Evolutionary conservation across 78 protist genomes (phyloP), one percentile per base, ranked within the genome.

Genomic region (Cavenderia fasciculata): DNA sequence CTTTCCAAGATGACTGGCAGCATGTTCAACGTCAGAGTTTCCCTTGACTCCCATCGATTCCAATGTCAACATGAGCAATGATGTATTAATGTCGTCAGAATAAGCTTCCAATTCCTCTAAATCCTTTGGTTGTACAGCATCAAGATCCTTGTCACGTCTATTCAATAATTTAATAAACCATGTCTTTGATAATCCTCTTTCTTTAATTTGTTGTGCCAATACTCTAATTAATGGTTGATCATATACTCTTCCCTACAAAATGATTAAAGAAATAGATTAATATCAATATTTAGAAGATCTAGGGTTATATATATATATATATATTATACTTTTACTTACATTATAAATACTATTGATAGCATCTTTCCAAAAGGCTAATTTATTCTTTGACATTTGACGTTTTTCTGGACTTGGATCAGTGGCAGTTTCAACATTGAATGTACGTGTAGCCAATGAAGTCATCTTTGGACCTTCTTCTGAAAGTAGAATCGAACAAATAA

Each of bases 191-290:
- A 79, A 54, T 66, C 71, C 56, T 69, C 71, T 79, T 40, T 79
- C 88, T 68, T 66, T 79, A 43, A 79, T 79, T 21, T 65, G 40
- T 66, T 79, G 88, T 66, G 88, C 88, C 31, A 79, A 68, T 34
- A 79, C 88, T 66, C 76, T 79, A 40, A 73, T 54, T 40, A 79
- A 66, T 79, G 88, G 88, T 66, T 79, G 88, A 79, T 79, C 88
- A 79, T 68, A 79, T 23, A 79, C 88, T 68, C 66, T 79, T 11
- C 88, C 88, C 88, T 79, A 52, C 11, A 10, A n/a, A 3, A 44
- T 59, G 29, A 59, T 51, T 21, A 38, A n/a, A 29, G 2, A 41
- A 14, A 40, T 57, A 18, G 52, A 33, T 52, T 2, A 33, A 21
- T 34, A 34, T 72, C 29, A 43, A n/a, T 59, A 33, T 25, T 21